Evolutionary conservation across 202 grass and related monocot species (phyloP), one percentile per base, ranked within the genome.

Genomic region (Zoysia matrella): DNA sequence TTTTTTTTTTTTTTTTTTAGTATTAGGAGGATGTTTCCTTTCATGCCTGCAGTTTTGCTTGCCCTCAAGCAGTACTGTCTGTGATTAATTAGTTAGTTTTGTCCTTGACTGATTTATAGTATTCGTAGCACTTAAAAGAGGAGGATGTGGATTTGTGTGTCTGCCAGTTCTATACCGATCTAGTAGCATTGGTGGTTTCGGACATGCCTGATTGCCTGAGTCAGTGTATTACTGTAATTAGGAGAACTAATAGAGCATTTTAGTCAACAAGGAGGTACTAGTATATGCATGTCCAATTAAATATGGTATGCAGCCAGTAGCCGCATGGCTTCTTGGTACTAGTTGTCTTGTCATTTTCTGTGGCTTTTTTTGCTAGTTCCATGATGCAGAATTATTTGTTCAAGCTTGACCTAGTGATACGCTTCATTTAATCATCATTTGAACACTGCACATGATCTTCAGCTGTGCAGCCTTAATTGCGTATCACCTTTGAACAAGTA

Each of bases 401-500:
- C 10, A 56, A 79, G 50, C 42, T 56, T 79, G 48, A n/a, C 11
- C 40, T 40, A 4, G 42, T 52, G 13, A 42, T 67, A 45, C 10
- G 14, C 76, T 73, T 60, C 40, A 30, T 41, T 58, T 18, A 60
- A 22, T 79, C 16, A 18, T 78, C 46, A 48, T 65, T 3, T 16
- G n/a, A 16, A 52, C 51, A 14, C 13, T 79, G 15, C 40, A 4
- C 13, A n/a, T 13, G 46, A 7, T 30, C 64, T 69, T 69, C n/a
- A 10, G 13, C n/a, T 15, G 14, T 71, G 44, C 63, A 43, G 36
- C 5, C 45, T 48, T 15, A 50, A 7, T 64, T 82, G 15, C 30
- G 71, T 81, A 7, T 51, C 66, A 18, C 7, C 44, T 81, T 62
- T 81, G 47, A 77, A 76, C 55, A 80, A 69, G 77, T 6, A 47